Conservation (phyloP, 257 asterid species). For the Sherardia arvensis region DNA sequence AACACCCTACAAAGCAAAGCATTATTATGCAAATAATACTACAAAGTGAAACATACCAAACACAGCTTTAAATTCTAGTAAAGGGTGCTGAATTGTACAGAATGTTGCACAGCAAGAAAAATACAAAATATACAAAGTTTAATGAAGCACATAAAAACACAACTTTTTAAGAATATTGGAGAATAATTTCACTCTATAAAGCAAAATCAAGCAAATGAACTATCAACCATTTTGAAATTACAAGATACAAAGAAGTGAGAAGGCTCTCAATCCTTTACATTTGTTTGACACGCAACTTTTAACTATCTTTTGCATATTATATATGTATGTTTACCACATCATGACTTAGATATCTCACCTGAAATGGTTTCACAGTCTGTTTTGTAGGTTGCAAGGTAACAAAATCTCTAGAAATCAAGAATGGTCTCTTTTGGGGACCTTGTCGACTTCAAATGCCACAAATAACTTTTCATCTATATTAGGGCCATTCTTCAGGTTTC, state of each 20-base stretch:
- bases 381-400: constrained; percentile 10
- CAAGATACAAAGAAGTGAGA: too few relatives aligned
- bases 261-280: background rate
- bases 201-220: background rate
- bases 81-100: background rate
- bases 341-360: constrained; percentile 11
- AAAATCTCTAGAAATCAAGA: constrained; percentile 19
- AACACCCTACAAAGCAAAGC: constrained; percentile 3
- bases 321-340: background rate
- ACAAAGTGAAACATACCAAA: background rate
- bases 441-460: constrained; percentile 20
- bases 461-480: constrained; percentile 13
- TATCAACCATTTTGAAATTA: too few relatives aligned
- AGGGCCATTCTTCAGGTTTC: background rate
- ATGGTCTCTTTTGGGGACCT: constrained; percentile 14
- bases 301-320: background rate
- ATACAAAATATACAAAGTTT: background rate
- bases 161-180: too few relatives aligned
- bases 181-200: background rate
- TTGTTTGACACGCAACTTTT: background rate
- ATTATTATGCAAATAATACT: background rate
- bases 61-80: background rate
- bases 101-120: background rate
- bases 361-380: constrained; percentile 6
- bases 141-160: background rate